Percentiles rank a stretch among this genome's conserved stretches.
Conservation (phyloP, 139 green algal genomes). For the Cymbomonas tetramitiformis region DNA sequence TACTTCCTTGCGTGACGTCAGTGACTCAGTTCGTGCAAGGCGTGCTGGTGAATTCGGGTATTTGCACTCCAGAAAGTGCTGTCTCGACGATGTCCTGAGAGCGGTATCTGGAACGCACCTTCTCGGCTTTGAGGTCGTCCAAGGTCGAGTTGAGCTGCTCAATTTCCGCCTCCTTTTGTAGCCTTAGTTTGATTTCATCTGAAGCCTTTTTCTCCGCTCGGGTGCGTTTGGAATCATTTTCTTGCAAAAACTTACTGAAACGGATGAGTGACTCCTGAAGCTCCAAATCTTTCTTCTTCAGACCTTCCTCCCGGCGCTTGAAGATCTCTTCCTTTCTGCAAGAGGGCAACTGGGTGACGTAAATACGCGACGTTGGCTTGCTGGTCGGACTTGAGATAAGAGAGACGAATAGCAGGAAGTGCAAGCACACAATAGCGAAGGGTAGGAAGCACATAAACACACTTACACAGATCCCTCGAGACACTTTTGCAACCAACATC, state of each 20-base stretch:
- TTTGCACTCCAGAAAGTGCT: too few relatives aligned
- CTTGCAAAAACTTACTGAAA: constrained; percentile 80
- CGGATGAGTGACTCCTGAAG: constrained; percentile 76
- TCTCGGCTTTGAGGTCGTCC: constrained; percentile 48
- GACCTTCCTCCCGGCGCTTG: constrained; percentile 52
- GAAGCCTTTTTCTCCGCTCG: constrained; percentile 62
- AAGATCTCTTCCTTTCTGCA: constrained; percentile 70
- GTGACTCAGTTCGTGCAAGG: too few relatives aligned
- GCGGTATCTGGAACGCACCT: too few relatives aligned
- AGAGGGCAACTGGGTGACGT: too few relatives aligned
- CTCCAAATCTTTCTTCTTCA: constrained; percentile 80
- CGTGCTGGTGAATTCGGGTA: background rate
- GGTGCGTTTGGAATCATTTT: constrained; percentile 75
- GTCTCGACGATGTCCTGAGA: too few relatives aligned
- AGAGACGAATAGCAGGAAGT: background rate
- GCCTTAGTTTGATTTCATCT: constrained; percentile 55
- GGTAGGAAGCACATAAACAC: too few relatives aligned
- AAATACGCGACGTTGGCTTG: too few relatives aligned
- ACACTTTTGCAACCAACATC: too few relatives aligned
- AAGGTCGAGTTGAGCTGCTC: constrained; percentile 46
- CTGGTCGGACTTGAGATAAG: background rate
- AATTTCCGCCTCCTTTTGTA: constrained; percentile 66
- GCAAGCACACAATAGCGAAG: background rate
- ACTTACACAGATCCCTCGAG: too few relatives aligned
- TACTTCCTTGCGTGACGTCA: too few relatives aligned